Conservation (phyloP, 768 basidiomycete species). For the Hebeloma cylindrosporum region DNA sequence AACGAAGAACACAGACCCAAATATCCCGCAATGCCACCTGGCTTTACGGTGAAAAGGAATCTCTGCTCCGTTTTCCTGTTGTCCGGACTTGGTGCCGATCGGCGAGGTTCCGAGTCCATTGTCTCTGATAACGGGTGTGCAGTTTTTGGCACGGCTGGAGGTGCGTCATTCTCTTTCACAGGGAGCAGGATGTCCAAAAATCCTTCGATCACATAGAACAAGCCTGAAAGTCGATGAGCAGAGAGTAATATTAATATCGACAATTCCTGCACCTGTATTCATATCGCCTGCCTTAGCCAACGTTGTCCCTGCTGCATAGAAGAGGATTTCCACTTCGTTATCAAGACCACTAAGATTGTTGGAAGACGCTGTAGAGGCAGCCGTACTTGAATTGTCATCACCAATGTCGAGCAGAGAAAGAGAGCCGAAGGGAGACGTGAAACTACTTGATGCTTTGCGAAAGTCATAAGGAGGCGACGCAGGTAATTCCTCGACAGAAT, state of each 20-base stretch:
- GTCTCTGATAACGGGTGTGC: slow-evolving; percentile 12
- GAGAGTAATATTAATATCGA: slow-evolving; percentile 4
- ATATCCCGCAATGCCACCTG: slow-evolving; percentile 97
- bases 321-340: slow-evolving; percentile 95
- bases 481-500: slow-evolving; percentile 68
- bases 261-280: slow-evolving; percentile 66
- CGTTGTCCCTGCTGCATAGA: slow-evolving; percentile 83
- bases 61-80: slow-evolving; percentile 48
- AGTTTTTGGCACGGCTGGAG: slow-evolving; percentile 17
- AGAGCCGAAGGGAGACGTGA: slow-evolving; percentile 70
- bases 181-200: slow-evolving; percentile 91
- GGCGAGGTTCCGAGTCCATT: slow-evolving; percentile 38
- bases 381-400: slow-evolving; percentile 69
- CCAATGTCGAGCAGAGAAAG: slow-evolving; percentile 69
- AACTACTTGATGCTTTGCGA: slow-evolving; percentile 38
- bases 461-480: slow-evolving; percentile 47
- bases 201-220: slow-evolving; percentile 96
- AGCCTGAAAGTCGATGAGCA: slow-evolving; percentile 40
- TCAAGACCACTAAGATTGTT: slow-evolving; percentile 82
- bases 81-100: slow-evolving; percentile 33
- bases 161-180: slow-evolving; percentile 32
- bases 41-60: slow-evolving; percentile 90
- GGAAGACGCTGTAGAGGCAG: slow-evolving; percentile 51
- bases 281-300: slow-evolving; percentile 88
- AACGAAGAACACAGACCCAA: slow-evolving; percentile 51